These are phyloP conservation scores for Trametes elegans DNA, from an alignment of 768 basidiomycete species.

Conservation along the genomic window DNA sequence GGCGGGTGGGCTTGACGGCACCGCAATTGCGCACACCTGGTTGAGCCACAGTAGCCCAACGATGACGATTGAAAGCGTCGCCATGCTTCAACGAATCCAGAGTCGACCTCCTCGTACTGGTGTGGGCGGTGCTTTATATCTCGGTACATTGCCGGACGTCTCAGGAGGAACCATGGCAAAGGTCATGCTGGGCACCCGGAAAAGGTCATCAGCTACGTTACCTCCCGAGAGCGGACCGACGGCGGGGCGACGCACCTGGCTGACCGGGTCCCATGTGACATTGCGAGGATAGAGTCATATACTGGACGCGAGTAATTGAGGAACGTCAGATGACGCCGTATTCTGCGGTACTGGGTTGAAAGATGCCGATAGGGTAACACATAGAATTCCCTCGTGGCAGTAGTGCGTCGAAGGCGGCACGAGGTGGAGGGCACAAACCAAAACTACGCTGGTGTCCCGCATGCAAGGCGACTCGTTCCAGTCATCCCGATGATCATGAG, in stretches of 20 bases:
- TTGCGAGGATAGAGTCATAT: not conserved
- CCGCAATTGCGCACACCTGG: conserved; percentile 1
- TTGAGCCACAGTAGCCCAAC: not conserved
- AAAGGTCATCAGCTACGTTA: not conserved
- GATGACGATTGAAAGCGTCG: not conserved
- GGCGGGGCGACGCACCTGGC: not conserved
- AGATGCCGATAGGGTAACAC: too few species aligned
- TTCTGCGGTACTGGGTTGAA: too few species aligned
- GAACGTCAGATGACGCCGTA: not conserved
- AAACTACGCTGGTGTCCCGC: too few species aligned
- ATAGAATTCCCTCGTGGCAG: too few species aligned
- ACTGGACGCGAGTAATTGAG: not conserved
- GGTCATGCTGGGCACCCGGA: not conserved
- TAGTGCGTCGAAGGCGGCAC: too few species aligned
- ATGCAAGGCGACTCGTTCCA: too few species aligned
- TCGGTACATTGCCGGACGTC: conserved; percentile 8
- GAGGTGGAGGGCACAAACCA: too few species aligned
- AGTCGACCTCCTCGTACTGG: not conserved
- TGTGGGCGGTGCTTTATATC: not conserved
- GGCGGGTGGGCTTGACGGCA: conserved; percentile 31
- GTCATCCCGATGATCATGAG: too few species aligned
- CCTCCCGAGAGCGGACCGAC: conserved; percentile 2
- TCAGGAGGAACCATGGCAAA: not conserved
- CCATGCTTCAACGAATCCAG: not conserved
- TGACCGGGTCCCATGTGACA: not conserved